phyloP scores from a whole-genome alignment of 2,329 filamentous ascomycete genomes.

The Tolypocladium ovalisporum region DNA sequence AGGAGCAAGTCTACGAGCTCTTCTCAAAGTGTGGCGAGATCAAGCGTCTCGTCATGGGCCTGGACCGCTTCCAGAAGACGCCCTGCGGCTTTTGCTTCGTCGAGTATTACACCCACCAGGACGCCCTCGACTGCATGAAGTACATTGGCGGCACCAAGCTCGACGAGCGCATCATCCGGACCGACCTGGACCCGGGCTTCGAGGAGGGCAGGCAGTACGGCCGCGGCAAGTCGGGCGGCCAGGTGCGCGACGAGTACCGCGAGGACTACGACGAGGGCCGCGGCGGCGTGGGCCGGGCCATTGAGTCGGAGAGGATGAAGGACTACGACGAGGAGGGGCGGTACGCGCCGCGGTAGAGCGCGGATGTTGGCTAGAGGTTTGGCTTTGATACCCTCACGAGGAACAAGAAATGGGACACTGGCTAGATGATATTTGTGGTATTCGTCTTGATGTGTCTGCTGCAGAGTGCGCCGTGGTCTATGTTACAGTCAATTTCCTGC shows the following conservation, averaged over 20 bases:
- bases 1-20: conserved; percentile 96
- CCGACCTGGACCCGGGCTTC: conserved; percentile 91
- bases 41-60: conserved; percentile 94
- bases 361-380: conserved; percentile 2
- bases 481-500: conserved; percentile 8
- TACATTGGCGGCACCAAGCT: conserved; percentile 97
- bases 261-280: conserved; percentile 94
- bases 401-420: background rate
- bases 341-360: conserved; percentile 5
- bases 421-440: background rate
- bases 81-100: conserved; percentile 99
- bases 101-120: conserved; percentile 96
- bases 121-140: conserved; percentile 96
- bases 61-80: conserved; percentile 94
- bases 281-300: conserved; percentile 75
- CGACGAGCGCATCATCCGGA: conserved; percentile 91
- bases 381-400: conserved; percentile 15
- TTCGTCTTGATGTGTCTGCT: conserved; percentile 1
- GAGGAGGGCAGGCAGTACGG: conserved; percentile 94
- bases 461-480: conserved; percentile 7
- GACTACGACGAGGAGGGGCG: conserved; percentile 29
- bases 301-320: conserved; percentile 41
- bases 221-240: conserved; percentile 87
- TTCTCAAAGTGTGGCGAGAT: conserved; percentile 96
- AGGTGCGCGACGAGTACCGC: conserved; percentile 94